Conservation (phyloP, 2,329 filamentous ascomycete species). For the Apiospora sp. region DNA sequence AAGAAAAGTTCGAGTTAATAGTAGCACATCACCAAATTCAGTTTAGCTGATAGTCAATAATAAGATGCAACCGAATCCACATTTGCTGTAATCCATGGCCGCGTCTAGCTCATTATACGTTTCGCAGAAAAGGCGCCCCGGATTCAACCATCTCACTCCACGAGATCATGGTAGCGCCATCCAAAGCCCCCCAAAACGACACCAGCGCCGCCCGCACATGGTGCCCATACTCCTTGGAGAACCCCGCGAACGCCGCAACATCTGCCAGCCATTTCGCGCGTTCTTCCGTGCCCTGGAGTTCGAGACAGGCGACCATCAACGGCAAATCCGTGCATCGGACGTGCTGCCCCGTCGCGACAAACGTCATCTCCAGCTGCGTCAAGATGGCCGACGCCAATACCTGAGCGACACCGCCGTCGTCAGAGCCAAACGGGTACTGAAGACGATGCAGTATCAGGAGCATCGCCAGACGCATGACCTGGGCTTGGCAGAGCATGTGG, state of each 20-base stretch:
- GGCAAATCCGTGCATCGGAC: constrained; percentile 36
- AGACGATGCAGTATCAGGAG: constrained; percentile 38
- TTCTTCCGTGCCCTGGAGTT: constrained; percentile 29
- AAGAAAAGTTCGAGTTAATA: too few relatives aligned
- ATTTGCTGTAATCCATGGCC: too few relatives aligned
- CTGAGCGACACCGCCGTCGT: constrained; percentile 25
- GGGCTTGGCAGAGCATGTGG: constrained; percentile 41
- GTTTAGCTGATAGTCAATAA: too few relatives aligned
- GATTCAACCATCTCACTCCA: background rate
- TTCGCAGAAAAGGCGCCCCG: background rate
- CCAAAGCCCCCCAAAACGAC: background rate
- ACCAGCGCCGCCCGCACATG: background rate
- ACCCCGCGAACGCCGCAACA: background rate
- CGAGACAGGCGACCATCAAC: constrained; percentile 37
- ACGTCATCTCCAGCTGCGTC: constrained; percentile 34
- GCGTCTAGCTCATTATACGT: too few relatives aligned
- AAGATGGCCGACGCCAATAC: constrained; percentile 36
- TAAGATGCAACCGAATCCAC: too few relatives aligned
- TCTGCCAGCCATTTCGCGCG: background rate
- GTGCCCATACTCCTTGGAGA: background rate
- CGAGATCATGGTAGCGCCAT: background rate
- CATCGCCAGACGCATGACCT: constrained; percentile 35
- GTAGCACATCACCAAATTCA: too few relatives aligned
- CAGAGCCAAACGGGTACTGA: constrained; percentile 32
- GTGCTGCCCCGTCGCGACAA: constrained; percentile 29